A percentile compares a stretch with the other conserved stretches of the same genome.
phyloP scores from a whole-genome alignment of 2,329 filamentous ascomycete genomes.

The Pyrenophora seminiperda region DNA sequence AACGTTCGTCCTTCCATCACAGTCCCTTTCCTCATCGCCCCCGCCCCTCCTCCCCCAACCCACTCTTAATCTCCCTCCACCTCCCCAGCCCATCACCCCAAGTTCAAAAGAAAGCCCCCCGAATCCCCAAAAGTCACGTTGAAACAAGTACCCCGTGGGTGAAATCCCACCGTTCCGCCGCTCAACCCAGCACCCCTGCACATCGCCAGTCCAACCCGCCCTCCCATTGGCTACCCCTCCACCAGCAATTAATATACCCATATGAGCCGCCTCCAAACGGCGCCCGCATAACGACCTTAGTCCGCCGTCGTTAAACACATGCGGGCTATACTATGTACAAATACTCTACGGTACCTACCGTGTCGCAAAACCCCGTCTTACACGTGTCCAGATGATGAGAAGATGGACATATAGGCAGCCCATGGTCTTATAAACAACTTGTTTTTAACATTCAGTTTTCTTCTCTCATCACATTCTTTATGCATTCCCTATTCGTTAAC shows the following conservation, averaged over 20 bases:
- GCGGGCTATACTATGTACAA: slow-evolving; percentile 38
- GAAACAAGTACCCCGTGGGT: too few species aligned
- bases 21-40: too few species aligned
- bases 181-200: slow-evolving; percentile 9
- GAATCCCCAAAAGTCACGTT: too few species aligned
- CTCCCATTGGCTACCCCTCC: slow-evolving; percentile 33
- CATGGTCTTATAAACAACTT: too few species aligned
- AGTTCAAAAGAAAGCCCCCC: too few species aligned
- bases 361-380: slow-evolving; percentile 17
- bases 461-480: slow-evolving; percentile 11
- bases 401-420: too few species aligned
- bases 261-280: slow-evolving; percentile 44
- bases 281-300: slow-evolving; percentile 26
- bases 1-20: too few species aligned
- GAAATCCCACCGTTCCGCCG: slow-evolving; percentile 8
- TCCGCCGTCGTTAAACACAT: slow-evolving; percentile 28
- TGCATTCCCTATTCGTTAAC: neutral
- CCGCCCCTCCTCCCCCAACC: too few species aligned
- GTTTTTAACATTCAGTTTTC: too few species aligned
- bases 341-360: slow-evolving; percentile 8
- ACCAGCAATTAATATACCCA: slow-evolving; percentile 46
- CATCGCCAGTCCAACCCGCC: neutral
- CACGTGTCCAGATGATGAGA: slow-evolving; percentile 41
- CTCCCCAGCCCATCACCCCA: too few species aligned
- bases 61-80: too few species aligned